These are phyloP conservation scores for Ustilago shanxiensis DNA, from an alignment of 1,284 basidiomycete species.

Conservation along the genomic window DNA sequence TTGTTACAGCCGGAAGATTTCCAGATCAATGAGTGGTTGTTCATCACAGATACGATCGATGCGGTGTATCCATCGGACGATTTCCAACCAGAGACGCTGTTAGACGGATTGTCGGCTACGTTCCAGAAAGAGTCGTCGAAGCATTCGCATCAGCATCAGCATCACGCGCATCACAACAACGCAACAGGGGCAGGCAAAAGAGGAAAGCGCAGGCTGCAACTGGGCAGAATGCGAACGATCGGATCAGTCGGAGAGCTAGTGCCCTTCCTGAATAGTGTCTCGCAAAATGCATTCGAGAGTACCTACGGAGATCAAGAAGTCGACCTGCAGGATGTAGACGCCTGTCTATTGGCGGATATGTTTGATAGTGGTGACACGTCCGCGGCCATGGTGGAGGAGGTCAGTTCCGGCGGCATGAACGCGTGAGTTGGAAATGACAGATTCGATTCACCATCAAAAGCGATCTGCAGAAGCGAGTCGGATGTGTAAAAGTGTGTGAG, in stretches of 20 bases:
- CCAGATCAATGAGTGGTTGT: slow-evolving; percentile 99
- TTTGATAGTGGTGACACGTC: slow-evolving; percentile 36
- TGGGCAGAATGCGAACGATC: slow-evolving; percentile 18
- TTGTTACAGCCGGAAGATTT: slow-evolving; percentile 96
- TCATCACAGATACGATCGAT: slow-evolving; percentile 96
- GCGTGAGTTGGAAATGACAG: background rate
- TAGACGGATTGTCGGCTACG: slow-evolving; percentile 86
- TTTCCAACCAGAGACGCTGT: slow-evolving; percentile 85
- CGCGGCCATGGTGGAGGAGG: background rate
- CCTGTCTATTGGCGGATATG: slow-evolving; percentile 49
- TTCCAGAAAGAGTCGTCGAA: slow-evolving; percentile 72
- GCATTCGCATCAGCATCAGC: background rate
- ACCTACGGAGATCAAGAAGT: slow-evolving; percentile 27
- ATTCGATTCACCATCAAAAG: background rate
- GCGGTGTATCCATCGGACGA: slow-evolving; percentile 88
- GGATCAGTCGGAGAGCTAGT: slow-evolving; percentile 27
- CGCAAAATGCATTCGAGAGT: slow-evolving; percentile 42
- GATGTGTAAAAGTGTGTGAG: background rate
- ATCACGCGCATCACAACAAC: background rate
- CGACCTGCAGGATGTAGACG: slow-evolving; percentile 46
- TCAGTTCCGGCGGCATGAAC: slow-evolving; percentile 2
- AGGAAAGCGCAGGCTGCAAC: slow-evolving; percentile 17
- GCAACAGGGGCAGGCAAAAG: background rate
- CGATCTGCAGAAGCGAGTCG: background rate
- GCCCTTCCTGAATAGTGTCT: slow-evolving; percentile 36